Evolutionary conservation across 495 filamentous ascomycete species (phyloP), one percentile per base, ranked within the genome.

Genomic region (Aspergillus steynii): DNA sequence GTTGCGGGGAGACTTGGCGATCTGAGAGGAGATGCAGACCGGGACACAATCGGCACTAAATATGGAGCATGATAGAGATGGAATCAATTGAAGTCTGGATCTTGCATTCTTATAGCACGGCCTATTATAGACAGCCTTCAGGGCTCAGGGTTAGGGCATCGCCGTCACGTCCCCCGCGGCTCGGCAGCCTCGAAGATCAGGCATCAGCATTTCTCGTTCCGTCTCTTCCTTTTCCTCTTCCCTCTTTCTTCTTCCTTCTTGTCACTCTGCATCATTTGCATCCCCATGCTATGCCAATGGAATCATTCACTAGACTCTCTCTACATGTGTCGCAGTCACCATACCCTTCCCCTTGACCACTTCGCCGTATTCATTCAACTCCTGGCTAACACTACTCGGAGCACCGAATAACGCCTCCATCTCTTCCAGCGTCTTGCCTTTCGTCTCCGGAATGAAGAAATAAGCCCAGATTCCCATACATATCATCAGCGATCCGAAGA

Each of bases 401-500:
- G 58, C 58, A n/a, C 59, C 56, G 49, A 71, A 73, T 1, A 70
- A 56, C 45, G 53, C 34, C 48, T 81, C 75, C 76, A 80, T 80
- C 56, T 81, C 78, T 60, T 82, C 80, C 7, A 82, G 65, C 58
- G 73, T 71, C 46, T 76, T 64, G 0, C 83, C 82, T 5, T 80
- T 82, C 0, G 86, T 90, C 72, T 90, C 88, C 2, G 86, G 86
- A 0, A 88, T 77, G 46, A 79, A 83, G 58, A 87, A 80, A 70
- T 76, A 86, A 5, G 85, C 84, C 78, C 82, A 83, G 1, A 80
- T 14, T 0, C 80, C 80, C 34, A 81, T 83, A 14, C 73, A 51
- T 2, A 76, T 52, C 58, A 74, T 73, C 3, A 70, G 66, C 3
- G 53, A 54, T 1, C 66, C 76, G 56, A 78, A 78, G 65, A 81